phyloP scores from a whole-genome alignment of 2,329 filamentous ascomycete species.

The Colletotrichum higginsianum region DNA sequence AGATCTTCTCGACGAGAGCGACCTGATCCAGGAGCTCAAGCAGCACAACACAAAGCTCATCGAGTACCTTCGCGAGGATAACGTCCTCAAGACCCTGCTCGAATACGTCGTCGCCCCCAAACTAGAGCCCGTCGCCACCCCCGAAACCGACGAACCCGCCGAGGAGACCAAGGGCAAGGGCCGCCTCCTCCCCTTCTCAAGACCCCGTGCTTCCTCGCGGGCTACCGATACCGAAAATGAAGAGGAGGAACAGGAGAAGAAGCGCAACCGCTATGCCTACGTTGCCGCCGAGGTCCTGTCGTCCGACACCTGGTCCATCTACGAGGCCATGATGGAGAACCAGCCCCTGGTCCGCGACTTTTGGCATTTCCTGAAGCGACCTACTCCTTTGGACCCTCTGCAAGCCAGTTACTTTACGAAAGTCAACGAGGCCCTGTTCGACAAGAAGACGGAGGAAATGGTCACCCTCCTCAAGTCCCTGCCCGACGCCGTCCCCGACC shows the following conservation, averaged over 20 bases:
- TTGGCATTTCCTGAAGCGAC: slow-evolving; percentile 89
- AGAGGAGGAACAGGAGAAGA: slow-evolving; percentile 87
- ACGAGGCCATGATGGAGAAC: slow-evolving; percentile 91
- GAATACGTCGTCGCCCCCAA: slow-evolving; percentile 92
- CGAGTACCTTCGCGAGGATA: slow-evolving; percentile 92
- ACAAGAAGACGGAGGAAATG: slow-evolving; percentile 99
- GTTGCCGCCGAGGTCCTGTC: slow-evolving; percentile 94
- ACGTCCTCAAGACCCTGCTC: slow-evolving; percentile 86
- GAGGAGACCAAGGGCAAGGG: slow-evolving; percentile 61
- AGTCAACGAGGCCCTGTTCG: slow-evolving; percentile 96
- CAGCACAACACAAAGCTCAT: slow-evolving; percentile 98
- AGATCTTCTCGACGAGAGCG: slow-evolving; percentile 94
- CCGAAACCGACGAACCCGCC: slow-evolving; percentile 66
- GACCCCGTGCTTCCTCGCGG: slow-evolving; percentile 68
- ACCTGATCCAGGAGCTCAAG: slow-evolving; percentile 97
- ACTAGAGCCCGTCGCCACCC: slow-evolving; percentile 69
- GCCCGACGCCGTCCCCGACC: slow-evolving; percentile 84
- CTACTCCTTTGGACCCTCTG: slow-evolving; percentile 89
- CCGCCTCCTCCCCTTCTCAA: slow-evolving; percentile 63
- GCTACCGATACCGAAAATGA: slow-evolving; percentile 65
- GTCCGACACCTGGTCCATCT: slow-evolving; percentile 97
- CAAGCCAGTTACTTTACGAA: slow-evolving; percentile 99
- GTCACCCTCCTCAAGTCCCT: slow-evolving; percentile 88
- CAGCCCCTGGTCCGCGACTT: slow-evolving; percentile 84
- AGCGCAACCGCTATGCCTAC: slow-evolving; percentile 93